Evolutionary conservation across 2,329 filamentous ascomycete species (phyloP).

Genomic region (Penicillium polonicum): DNA sequence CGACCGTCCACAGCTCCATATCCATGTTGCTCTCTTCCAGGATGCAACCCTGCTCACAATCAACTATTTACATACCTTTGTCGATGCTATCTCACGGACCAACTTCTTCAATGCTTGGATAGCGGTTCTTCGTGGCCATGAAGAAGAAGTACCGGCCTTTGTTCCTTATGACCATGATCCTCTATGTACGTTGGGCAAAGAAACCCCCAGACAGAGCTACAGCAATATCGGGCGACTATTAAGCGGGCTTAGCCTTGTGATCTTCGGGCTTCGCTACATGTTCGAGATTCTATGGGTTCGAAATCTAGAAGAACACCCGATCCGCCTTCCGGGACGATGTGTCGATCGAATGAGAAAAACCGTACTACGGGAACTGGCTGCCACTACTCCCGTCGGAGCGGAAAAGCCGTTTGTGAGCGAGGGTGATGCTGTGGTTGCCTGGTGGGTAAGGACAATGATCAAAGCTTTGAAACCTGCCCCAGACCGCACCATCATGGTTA

Average conservation of each 20-base stretch:
- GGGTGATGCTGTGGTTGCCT: conserved; percentile 27
- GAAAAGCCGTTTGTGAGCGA: not conserved
- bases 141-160: not conserved
- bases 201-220: not conserved
- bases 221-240: not conserved
- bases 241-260: not conserved
- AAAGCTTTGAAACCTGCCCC: conserved; percentile 22
- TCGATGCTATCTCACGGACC: too few species aligned
- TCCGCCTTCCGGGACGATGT: not conserved
- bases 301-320: not conserved
- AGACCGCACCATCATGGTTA: conserved; percentile 26
- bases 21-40: too few species aligned
- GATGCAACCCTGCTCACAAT: too few species aligned
- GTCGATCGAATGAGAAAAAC: not conserved
- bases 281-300: not conserved
- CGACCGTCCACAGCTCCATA: too few species aligned
- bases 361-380: not conserved
- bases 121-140: too few species aligned
- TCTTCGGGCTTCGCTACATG: not conserved
- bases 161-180: not conserved
- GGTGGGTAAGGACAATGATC: conserved; percentile 35
- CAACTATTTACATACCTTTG: too few species aligned
- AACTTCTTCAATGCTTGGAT: too few species aligned
- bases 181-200: not conserved
- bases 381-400: not conserved